phyloP scores from a whole-genome alignment of 805 yeast species.

The Candida succiphila region DNA sequence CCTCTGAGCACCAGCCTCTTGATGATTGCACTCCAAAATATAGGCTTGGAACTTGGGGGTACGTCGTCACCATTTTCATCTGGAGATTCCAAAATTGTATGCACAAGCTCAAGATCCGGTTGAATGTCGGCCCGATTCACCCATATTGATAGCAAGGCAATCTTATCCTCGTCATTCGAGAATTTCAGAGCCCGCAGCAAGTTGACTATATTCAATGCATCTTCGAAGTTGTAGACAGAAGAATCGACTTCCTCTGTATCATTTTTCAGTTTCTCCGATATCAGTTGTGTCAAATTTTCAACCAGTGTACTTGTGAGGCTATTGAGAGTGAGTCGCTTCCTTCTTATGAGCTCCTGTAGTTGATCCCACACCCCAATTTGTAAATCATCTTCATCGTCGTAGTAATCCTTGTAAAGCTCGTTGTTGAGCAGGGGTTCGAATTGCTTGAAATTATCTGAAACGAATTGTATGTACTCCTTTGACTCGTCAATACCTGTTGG shows the following conservation, averaged over 20 bases:
- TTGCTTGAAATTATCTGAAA: constrained; percentile 39
- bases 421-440: constrained; percentile 41
- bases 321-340: constrained; percentile 27
- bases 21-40: constrained; percentile 55
- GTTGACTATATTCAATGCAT: constrained; percentile 41
- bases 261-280: constrained; percentile 16
- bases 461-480: constrained; percentile 32
- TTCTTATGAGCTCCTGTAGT: constrained; percentile 24
- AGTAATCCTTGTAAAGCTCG: constrained; percentile 26
- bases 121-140: constrained; percentile 59
- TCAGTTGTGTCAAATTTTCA: constrained; percentile 21
- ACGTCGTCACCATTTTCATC: constrained; percentile 8
- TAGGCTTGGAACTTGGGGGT: constrained; percentile 35
- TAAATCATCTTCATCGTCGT: constrained; percentile 9
- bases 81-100: constrained; percentile 31
- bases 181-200: constrained; percentile 48
- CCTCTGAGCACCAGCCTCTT: constrained; percentile 55
- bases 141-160: constrained; percentile 47
- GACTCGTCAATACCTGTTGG: constrained; percentile 29
- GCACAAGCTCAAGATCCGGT: constrained; percentile 44
- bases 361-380: constrained; percentile 20
- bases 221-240: constrained; percentile 22
- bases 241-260: constrained; percentile 11
- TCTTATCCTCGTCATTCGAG: constrained; percentile 28
- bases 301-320: constrained; percentile 14